Base-by-base conservation (phyloP, 2,329 filamentous ascomycete species). In the Ophiostoma triangulosporum region DNA sequence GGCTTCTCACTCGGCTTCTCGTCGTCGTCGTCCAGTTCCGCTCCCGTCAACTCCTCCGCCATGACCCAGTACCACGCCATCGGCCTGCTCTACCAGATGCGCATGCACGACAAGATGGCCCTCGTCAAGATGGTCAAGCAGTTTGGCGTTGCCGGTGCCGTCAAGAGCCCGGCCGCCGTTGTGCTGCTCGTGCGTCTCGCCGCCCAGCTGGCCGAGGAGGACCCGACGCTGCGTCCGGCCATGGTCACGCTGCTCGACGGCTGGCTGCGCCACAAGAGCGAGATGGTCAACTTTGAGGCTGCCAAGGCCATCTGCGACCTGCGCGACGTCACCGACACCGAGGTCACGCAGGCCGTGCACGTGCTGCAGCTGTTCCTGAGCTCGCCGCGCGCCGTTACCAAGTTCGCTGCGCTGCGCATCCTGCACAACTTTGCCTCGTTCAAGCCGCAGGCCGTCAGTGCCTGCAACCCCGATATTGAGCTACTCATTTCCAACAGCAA, bases 111-210 rank as follows among this genome's bases (percentile, higher is more conserved):
- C 69, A 83, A 93, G 63, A 98, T 98, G 93, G 90, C 93, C 22
- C 73, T 98, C 62, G 91, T 97, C 57, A 98, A 98, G 78, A 97
- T 98, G 93, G 91, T 98, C n/a, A 93, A 98, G 73, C 93, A 98
- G 69, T 97, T 96, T 66, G 89, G 89, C 51, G 84, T 84, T 52
- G 81, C 89, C 15, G 93, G 93, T 55, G 88, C 88, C 11, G 84
- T 97, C 58, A 97, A 96, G 81, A 96, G 87, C 69, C 89, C 93
- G 20, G 88, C 91, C 56, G 93, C 90, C 32, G 84, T 90, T 55
- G 81, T 98, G 50, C 84, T 98, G 80, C 77, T 98, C 27, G 93
- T 98, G 53, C 81, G 93, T 61, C 73, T 98, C 59, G 93, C 93
- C 32, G 88, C 91, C 40, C 93, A 95, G 73, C 75, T 98, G 58